Base-by-base conservation (phyloP, 148 eudicot species). In the Camellia japonica region DNA sequence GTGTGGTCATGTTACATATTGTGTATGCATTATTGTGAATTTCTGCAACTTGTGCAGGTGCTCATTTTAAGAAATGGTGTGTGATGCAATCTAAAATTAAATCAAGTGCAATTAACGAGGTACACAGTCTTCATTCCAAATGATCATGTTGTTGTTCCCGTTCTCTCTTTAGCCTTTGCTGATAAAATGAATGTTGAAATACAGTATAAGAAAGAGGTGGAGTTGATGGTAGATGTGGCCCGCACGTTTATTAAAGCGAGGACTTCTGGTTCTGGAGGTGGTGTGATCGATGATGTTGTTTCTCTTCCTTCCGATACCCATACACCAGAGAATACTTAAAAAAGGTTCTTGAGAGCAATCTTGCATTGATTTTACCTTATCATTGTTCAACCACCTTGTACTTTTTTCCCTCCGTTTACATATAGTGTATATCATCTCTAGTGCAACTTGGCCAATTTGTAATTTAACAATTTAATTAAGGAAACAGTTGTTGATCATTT, bases 21-120 rank as follows among this genome's bases (percentile, higher is more conserved):
- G 19, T 19, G 12, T 18, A 56, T 10, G 10, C 38, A 30, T 30
- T 14, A 1, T 55, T 56, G 19, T 43, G 12, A 10, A 56, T 10
- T 5, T 23, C 43, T 75, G 56, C 60, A 30, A 68, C 63, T 67
- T 68, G 23, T 68, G 76, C 87, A 95, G 98, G 98, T 88, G 97
- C 88, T 74, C 97, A 93, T 84, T 95, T 95, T 64, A 95, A 95
- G 88, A 95, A 95, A 82, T 95, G 98, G 98, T 95, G 97, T 78
- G 82, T 95, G 85, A 95, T 95, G 98, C 96, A 93, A 84, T 95
- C 98, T 49, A 95, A 93, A 79, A 93, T 95, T 4, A 93, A 86
- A 76, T 81, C 94, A 10, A 89, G 98, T 74, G 97, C 98, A 15
- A 71, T 93, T 54, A 88, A 86, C 9, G 98, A 93, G 96, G 98